Base-by-base conservation (phyloP, 2,329 filamentous ascomycete genomes). In the Xylariaceae sp. region DNA sequence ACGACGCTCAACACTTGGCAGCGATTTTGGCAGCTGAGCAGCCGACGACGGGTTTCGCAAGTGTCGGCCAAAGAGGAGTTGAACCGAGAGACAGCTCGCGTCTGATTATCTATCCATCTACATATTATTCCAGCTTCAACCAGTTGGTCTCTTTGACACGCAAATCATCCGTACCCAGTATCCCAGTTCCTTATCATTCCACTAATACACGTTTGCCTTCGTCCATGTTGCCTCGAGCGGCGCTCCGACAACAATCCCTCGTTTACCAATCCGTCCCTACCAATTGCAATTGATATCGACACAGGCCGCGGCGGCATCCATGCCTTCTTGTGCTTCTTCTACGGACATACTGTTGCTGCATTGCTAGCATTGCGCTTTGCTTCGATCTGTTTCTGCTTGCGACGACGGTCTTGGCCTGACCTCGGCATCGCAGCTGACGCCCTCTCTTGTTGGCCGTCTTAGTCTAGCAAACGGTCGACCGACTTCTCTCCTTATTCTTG, bases 331-430 rank as follows among this genome's bases (percentile, higher is more conserved):
- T 49, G 18, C 45, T 47, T 35, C 6, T 56, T 34, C 30, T 48
- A 15, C 23, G 23, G 23, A 30, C 23, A 30, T 41, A 41, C 54
- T 53, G 41, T 51, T 54, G 48, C 50, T 51, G 39, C 56, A 55
- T 62, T 50, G 50, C 59, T 58, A 61, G 53, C 60, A 50, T 48
- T 59, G 61, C 56, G 56, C 59, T 53, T 61, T 57, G 51, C 54
- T 4, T 58, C 49, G 51, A 53, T 35, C 41, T 52, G 49, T 23
- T 39, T 57, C 34, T 50, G 10, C 8, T 51, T 47, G 35, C 39
- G 39, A 30, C 15, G 47, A 39, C 41, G 54, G 50, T 17, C 53
- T 48, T 48, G 37, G 54, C 41, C 17, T 54, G 51, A 23, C 34
- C 55, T 51, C 51, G 47, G 35, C 41, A 50, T 48, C 34, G 13